A percentile compares a stretch with the other conserved stretches of the same genome.
Conservation (phyloP, 2,329 filamentous ascomycete species). For the Clathrospora elynae region DNA sequence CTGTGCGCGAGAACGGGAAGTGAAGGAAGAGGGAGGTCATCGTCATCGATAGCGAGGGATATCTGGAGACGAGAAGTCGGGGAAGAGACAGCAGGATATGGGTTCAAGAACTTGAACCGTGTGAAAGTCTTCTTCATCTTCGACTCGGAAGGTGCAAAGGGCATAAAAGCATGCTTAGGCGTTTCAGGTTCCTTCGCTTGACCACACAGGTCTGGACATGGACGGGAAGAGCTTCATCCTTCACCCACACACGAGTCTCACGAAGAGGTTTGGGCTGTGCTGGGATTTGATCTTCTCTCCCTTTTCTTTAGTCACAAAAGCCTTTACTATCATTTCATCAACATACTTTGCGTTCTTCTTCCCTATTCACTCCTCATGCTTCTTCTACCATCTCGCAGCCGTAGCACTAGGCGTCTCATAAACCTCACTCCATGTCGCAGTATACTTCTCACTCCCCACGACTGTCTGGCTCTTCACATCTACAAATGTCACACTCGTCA, state of each 20-base stretch:
- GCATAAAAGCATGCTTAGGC: no score
- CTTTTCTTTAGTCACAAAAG: no score
- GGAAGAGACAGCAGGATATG: neutral
- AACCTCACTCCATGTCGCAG: conserved; percentile 26
- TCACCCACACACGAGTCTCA: no score
- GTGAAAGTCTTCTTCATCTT: neutral
- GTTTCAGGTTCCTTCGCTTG: no score
- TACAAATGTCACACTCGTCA: conserved; percentile 32
- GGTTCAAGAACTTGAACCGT: neutral
- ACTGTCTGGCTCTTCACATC: conserved; percentile 32
- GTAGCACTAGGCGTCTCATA: conserved; percentile 20
- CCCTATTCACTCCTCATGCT: no score
- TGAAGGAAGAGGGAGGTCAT: conserved; percentile 8
- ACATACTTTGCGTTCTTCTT: no score
- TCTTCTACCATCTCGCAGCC: conserved; percentile 16
- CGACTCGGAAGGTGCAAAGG: no score
- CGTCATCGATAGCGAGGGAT: conserved; percentile 9
- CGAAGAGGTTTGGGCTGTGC: no score
- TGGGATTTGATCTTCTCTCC: no score
- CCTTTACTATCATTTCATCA: no score
- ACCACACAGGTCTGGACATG: no score
- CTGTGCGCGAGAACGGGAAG: neutral
- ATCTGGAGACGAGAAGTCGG: neutral
- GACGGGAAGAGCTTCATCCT: no score
- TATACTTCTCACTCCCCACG: conserved; percentile 29